Evolutionary conservation across 1,139 yeast species (phyloP).

Genomic region (Yamadazyma dendronema): DNA sequence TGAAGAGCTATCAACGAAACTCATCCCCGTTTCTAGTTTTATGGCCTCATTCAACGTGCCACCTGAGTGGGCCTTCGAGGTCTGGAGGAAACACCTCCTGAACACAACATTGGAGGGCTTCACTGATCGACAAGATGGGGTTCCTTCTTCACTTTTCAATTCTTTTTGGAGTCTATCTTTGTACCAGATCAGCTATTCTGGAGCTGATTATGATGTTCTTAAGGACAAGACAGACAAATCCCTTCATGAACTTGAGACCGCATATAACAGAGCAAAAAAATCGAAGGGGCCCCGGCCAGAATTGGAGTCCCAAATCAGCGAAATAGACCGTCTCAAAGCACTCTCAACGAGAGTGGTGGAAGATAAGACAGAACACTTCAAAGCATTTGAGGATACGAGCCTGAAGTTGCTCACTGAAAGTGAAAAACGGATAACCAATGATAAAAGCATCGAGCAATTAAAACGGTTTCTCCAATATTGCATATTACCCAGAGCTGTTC

Average conservation of each 20-base stretch:
- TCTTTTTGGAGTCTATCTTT: constrained; percentile 73
- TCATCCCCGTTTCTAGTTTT: constrained; percentile 45
- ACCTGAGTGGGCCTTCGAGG: constrained; percentile 70
- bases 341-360: constrained; percentile 25
- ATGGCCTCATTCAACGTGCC: constrained; percentile 50
- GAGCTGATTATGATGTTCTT: constrained; percentile 51
- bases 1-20: constrained; percentile 28
- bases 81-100: constrained; percentile 59
- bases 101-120: neutral
- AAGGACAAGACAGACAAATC: constrained; percentile 20
- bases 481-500: constrained; percentile 71
- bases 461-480: constrained; percentile 58
- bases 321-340: constrained; percentile 16
- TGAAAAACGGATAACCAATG: too few relatives aligned
- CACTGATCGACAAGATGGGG: too few relatives aligned
- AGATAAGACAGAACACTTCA: constrained; percentile 17
- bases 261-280: constrained; percentile 28
- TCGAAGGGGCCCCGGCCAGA: constrained; percentile 29
- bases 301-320: constrained; percentile 12
- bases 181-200: constrained; percentile 68
- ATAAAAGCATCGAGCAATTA: constrained; percentile 18
- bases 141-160: neutral
- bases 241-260: constrained; percentile 24
- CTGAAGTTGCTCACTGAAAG: constrained; percentile 27
- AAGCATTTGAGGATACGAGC: neutral